Conservation (phyloP, 331 rosid genomes). For the Saraca asoca region DNA sequence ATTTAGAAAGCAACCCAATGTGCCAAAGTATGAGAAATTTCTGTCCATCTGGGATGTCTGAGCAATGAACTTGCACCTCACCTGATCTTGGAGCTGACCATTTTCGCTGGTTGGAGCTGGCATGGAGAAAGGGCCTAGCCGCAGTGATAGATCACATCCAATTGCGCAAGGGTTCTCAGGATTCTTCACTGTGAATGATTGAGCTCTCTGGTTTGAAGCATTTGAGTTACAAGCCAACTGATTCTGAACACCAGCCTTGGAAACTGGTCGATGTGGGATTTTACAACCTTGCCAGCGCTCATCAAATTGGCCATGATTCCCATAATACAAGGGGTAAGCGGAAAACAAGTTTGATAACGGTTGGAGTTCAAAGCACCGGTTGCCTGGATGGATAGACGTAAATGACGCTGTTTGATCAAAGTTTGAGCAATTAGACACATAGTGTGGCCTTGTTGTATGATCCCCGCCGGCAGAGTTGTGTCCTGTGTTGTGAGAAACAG, state of each 20-base stretch:
- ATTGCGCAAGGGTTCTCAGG: conserved; percentile 28
- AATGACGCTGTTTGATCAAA: not conserved
- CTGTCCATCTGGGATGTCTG: not conserved
- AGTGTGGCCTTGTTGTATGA: conserved; percentile 11
- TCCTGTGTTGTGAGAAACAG: not conserved
- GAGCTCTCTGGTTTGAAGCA: conserved; percentile 28
- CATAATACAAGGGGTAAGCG: conserved; percentile 54
- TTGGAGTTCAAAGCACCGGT: conserved; percentile 36
- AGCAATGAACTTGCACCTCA: too few species aligned
- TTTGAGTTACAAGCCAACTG: conserved; percentile 18
- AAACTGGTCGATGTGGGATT: conserved; percentile 28
- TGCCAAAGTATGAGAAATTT: not conserved
- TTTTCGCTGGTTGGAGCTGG: conserved; percentile 30
- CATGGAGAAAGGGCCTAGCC: conserved; percentile 50
- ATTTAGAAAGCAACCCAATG: conserved; percentile 15
- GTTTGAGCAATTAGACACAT: conserved; percentile 38
- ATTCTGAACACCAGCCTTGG: conserved; percentile 25
- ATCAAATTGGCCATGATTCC: conserved; percentile 29
- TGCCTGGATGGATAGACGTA: conserved; percentile 26
- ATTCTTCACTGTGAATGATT: conserved; percentile 11
- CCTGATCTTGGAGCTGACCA: conserved; percentile 23
- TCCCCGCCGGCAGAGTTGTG: not conserved
- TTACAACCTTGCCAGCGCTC: conserved; percentile 23
- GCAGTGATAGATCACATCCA: conserved; percentile 68
- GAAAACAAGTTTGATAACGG: conserved; percentile 32